Conservation (phyloP, 2,329 filamentous ascomycete genomes). For the Fusarium palustre region DNA sequence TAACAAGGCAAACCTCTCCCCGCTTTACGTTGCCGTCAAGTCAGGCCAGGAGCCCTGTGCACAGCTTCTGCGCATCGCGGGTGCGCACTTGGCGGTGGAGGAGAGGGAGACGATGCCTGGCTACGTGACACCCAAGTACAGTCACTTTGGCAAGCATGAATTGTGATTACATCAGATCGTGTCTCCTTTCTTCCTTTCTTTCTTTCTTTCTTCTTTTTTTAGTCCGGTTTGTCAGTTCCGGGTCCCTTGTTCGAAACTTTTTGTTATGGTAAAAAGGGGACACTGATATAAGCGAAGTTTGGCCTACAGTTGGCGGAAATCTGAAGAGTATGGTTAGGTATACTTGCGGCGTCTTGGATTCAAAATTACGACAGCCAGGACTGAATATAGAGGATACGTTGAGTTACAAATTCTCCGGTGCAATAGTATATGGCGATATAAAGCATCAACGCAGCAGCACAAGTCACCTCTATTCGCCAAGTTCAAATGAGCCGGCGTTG, state of each 20-base stretch:
- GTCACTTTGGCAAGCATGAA: slow-evolving; percentile 17
- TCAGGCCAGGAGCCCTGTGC: slow-evolving; percentile 66
- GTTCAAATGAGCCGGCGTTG: slow-evolving; percentile 12
- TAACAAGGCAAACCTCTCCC: slow-evolving; percentile 74
- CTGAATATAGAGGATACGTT: neutral
- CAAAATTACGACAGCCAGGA: neutral
- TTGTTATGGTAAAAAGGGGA: slow-evolving; percentile 7
- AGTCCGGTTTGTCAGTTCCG: neutral
- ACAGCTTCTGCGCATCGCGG: slow-evolving; percentile 66
- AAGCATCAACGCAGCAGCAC: neutral
- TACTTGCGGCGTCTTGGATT: neutral
- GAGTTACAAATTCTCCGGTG: slow-evolving; percentile 1
- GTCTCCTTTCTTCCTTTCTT: neutral
- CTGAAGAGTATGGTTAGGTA: neutral
- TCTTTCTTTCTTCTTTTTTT: neutral
- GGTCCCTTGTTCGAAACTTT: neutral
- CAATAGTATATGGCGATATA: neutral
- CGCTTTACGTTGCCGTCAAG: slow-evolving; percentile 72
- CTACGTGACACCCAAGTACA: slow-evolving; percentile 39
- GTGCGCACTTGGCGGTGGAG: slow-evolving; percentile 66
- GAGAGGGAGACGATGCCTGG: slow-evolving; percentile 51
- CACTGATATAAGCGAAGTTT: slow-evolving; percentile 13
- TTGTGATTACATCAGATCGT: slow-evolving; percentile 11
- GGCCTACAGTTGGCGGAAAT: neutral
- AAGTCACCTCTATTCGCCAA: slow-evolving; percentile 4